phyloP scores from a whole-genome alignment of 2,329 filamentous ascomycete genomes.

The Neoarthrinium moseri region DNA sequence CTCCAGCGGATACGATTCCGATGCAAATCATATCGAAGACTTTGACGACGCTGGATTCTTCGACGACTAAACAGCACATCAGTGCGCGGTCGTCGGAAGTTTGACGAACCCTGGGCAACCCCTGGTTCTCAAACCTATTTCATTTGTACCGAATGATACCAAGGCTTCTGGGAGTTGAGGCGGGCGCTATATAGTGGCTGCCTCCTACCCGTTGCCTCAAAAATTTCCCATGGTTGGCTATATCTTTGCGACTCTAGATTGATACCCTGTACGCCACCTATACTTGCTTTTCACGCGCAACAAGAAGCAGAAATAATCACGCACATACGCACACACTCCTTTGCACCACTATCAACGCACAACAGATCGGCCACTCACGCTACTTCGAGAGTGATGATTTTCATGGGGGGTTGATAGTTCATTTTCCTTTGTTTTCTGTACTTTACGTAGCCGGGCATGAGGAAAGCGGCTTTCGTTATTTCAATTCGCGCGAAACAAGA shows the following conservation, averaged over 20 bases:
- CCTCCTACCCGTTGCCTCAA: constrained; percentile 19
- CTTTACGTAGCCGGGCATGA: constrained; percentile 4
- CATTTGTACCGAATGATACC: neutral
- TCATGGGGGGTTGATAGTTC: neutral
- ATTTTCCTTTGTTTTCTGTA: constrained; percentile 2
- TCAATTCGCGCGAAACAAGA: neutral
- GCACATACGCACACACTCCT: neutral
- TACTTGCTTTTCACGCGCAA: constrained; percentile 1
- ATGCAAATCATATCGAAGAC: constrained; percentile 54
- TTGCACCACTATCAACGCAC: neutral
- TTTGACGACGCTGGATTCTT: constrained; percentile 62
- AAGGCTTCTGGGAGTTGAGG: no score
- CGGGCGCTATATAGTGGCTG: no score
- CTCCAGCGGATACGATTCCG: constrained; percentile 56
- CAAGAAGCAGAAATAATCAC: neutral
- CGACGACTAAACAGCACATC: constrained; percentile 36
- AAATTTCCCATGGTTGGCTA: constrained; percentile 7
- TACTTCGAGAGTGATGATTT: neutral
- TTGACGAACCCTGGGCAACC: neutral
- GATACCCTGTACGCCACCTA: constrained; percentile 9
- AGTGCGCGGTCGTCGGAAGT: neutral
- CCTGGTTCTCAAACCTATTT: neutral
- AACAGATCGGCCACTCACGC: neutral
- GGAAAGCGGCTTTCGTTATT: constrained; percentile 1
- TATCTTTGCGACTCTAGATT: constrained; percentile 8